Conservation (phyloP, 2,329 filamentous ascomycete genomes). For the Aureobasidium vineae region DNA sequence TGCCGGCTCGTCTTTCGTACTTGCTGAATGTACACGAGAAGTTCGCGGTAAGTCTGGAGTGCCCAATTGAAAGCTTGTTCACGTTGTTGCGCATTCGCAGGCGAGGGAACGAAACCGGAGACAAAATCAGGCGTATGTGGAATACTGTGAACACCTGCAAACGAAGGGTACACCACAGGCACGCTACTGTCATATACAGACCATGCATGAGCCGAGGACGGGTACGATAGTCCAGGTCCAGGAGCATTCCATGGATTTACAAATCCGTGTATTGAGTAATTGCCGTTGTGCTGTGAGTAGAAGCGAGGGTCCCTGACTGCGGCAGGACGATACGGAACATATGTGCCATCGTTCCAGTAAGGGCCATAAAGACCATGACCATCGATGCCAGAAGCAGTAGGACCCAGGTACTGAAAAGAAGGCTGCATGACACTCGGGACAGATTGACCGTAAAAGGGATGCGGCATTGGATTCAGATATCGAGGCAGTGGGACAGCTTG, state of each 20-base stretch:
- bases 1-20: constrained; percentile 42
- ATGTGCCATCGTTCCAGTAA: constrained; percentile 64
- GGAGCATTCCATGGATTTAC: not conserved
- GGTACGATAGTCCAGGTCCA: constrained; percentile 4
- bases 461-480: constrained; percentile 28
- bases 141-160: constrained; percentile 1
- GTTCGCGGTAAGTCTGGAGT: constrained; percentile 50
- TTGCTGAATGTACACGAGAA: constrained; percentile 50
- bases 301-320: constrained; percentile 55
- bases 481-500: constrained; percentile 39
- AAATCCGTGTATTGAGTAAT: constrained; percentile 2
- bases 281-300: constrained; percentile 35
- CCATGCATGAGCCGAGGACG: constrained; percentile 9
- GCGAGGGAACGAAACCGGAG: constrained; percentile 37
- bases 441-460: constrained; percentile 43
- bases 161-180: constrained; percentile 4
- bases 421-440: constrained; percentile 61
- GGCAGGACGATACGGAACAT: constrained; percentile 59
- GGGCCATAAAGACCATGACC: constrained; percentile 58
- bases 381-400: constrained; percentile 57
- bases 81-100: constrained; percentile 44
- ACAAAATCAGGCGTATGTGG: not conserved
- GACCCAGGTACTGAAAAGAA: constrained; percentile 57
- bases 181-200: not conserved
- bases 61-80: constrained; percentile 50